phyloP scores from a whole-genome alignment of 1,284 basidiomycete genomes.

The Malassezia equina region DNA sequence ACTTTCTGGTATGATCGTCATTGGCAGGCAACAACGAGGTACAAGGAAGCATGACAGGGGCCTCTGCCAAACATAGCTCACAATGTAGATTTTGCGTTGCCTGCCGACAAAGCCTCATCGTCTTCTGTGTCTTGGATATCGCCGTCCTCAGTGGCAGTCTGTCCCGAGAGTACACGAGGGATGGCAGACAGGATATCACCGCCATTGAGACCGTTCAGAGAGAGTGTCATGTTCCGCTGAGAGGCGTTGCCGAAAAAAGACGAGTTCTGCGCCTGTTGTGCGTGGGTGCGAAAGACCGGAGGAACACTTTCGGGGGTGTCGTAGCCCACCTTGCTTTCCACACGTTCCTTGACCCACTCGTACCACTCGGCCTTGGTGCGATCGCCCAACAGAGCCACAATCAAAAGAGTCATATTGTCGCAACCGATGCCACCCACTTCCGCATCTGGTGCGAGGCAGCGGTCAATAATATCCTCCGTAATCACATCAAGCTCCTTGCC shows the following conservation, averaged over 20 bases:
- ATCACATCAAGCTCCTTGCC: slow-evolving; percentile 71
- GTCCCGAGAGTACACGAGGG: slow-evolving; percentile 33
- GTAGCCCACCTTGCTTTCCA: slow-evolving; percentile 64
- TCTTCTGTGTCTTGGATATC: slow-evolving; percentile 5
- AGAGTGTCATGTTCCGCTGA: slow-evolving; percentile 13
- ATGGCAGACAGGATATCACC: slow-evolving; percentile 40
- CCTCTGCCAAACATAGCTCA: neutral
- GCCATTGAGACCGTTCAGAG: slow-evolving; percentile 24
- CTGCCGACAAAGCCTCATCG: slow-evolving; percentile 3
- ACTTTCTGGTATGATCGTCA: slow-evolving; percentile 4
- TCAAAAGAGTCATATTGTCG: slow-evolving; percentile 96
- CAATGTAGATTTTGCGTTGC: neutral
- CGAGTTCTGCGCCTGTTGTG: slow-evolving; percentile 37
- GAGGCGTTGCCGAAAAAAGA: slow-evolving; percentile 20
- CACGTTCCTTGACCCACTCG: slow-evolving; percentile 74
- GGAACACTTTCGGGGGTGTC: slow-evolving; percentile 55
- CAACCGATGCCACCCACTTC: slow-evolving; percentile 90
- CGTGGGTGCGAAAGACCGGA: slow-evolving; percentile 48
- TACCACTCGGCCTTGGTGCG: slow-evolving; percentile 87
- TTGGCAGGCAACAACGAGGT: neutral
- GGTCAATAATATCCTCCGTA: slow-evolving; percentile 79
- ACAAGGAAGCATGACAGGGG: neutral
- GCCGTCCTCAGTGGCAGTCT: slow-evolving; percentile 26
- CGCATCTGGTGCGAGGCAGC: slow-evolving; percentile 86
- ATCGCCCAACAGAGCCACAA: slow-evolving; percentile 77